Conservation (phyloP, 768 basidiomycete species). For the Nevesoporus exiguus region DNA sequence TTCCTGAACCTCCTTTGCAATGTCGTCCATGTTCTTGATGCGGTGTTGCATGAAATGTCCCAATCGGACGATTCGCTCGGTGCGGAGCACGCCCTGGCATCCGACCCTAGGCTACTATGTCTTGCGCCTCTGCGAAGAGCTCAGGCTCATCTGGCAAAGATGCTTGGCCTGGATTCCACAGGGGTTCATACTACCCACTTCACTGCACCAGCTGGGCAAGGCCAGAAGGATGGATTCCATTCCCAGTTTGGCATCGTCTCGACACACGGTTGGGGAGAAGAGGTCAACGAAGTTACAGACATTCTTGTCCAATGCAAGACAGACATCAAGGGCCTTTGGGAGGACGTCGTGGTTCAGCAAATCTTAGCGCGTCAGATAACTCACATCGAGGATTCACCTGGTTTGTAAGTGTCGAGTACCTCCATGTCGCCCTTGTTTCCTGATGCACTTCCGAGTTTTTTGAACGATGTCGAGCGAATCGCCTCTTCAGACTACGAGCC, state of each 20-base stretch:
- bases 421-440: conserved; percentile 8
- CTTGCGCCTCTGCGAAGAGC: conserved; percentile 56
- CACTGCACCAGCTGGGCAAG: conserved; percentile 36
- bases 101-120: conserved; percentile 33
- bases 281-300: conserved; percentile 51
- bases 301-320: conserved; percentile 58
- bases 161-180: conserved; percentile 54
- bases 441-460: conserved; percentile 46
- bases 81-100: conserved; percentile 1
- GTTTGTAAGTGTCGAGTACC: conserved; percentile 55
- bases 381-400: conserved; percentile 64
- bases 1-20: conserved; percentile 79
- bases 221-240: conserved; percentile 10
- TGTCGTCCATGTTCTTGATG: conserved; percentile 58
- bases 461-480: conserved; percentile 66
- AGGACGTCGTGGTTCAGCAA: conserved; percentile 61
- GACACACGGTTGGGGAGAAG: conserved; percentile 52
- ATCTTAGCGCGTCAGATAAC: conserved; percentile 52
- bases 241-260: conserved; percentile 55
- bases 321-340: conserved; percentile 68
- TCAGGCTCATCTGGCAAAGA: conserved; percentile 55
- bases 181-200: conserved; percentile 45
- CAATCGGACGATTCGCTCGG: conserved; percentile 24
- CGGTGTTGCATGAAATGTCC: conserved; percentile 55
- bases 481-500: conserved; percentile 62